Base-by-base conservation (phyloP, 495 filamentous ascomycete genomes). In the Niebla homalea region DNA sequence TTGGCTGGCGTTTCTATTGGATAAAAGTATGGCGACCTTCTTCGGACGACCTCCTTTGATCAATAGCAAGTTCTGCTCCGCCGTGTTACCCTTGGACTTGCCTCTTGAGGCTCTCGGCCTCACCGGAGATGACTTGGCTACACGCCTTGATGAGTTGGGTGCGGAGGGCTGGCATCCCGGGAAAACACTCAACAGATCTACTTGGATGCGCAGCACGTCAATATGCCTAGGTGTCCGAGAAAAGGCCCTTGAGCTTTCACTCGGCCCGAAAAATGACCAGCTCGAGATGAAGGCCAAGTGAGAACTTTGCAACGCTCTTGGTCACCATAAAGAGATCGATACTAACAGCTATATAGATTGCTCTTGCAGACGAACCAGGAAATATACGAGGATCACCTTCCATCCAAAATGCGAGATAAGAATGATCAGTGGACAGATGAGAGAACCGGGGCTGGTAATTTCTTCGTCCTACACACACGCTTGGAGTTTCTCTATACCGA, bases 21-120 rank as follows among this genome's bases (percentile, higher is more conserved):
- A 76, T 51, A 80, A 79, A 52, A 61, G 52, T 12, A 53, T 74
- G 8, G 71, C 76, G 7, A 71, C 72, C 0, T 81, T 80, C 43
- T 64, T 76, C 8, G 78, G 78, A 3, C 61, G 79, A 15, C 79
- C 78, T 4, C 77, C 78, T 0, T 60, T 74, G 12, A 64, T 83
- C 29, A 75, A 71, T 12, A 66, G 70, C 36, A 67, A 72, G 22
- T 81, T 75, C 54, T 76, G 74, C 52, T 71, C 68, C 2, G 69
- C 78, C 2, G 68, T 70, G 2, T 56, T 75, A 32, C 79, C 79
- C 0, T 62, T 82, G 5, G 79, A 83, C 51, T 43, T 83, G 16
- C 67, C 58, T 46, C 75, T 78, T 46, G 62, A 72, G 0, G 63
- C 67, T 6, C 60, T 79, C 16, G 66, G 76, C 48, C 58, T 64